A percentile compares a stretch with the other conserved stretches of the same genome.
Conservation (phyloP, 441 rosid species). For the California macrophylla region DNA sequence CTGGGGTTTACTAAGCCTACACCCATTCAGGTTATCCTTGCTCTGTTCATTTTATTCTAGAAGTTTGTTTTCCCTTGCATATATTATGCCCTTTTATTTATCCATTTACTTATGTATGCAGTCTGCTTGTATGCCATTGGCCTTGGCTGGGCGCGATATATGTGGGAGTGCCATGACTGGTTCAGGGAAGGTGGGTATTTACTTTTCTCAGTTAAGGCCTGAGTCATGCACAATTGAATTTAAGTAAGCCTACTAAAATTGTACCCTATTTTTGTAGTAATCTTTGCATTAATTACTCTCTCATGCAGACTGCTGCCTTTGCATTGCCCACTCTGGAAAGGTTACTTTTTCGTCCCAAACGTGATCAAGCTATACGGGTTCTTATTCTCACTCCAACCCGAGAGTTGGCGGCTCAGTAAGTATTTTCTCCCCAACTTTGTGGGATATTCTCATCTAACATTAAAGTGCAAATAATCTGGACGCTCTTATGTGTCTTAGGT, state of each 20-base stretch:
- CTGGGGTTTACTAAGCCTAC: slow-evolving; percentile 86
- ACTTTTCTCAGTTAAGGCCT: background rate
- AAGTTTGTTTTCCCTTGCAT: background rate
- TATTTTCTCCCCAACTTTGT: slow-evolving; percentile 2
- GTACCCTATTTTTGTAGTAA: slow-evolving; percentile 4
- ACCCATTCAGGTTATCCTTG: slow-evolving; percentile 65
- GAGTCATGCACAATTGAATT: background rate
- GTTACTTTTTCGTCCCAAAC: slow-evolving; percentile 73
- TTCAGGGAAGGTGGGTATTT: slow-evolving; percentile 67
- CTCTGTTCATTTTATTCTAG: background rate
- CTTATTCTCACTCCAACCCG: slow-evolving; percentile 90
- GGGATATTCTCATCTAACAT: background rate
- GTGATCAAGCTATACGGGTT: slow-evolving; percentile 64
- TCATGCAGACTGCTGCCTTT: slow-evolving; percentile 71
- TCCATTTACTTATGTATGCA: slow-evolving; percentile 18
- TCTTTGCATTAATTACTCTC: background rate
- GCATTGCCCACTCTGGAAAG: slow-evolving; percentile 85
- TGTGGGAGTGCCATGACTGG: slow-evolving; percentile 96
- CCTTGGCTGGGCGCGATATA: slow-evolving; percentile 80
- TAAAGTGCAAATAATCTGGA: background rate
- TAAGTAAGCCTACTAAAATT: background rate
- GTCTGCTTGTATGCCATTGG: slow-evolving; percentile 88
- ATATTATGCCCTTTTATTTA: slow-evolving; percentile 2
- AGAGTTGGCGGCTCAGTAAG: slow-evolving; percentile 91
- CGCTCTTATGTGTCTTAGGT: background rate